Percentiles rank a stretch among this genome's conserved stretches.
These are phyloP conservation scores for Ceratocystis huliohia DNA, from an alignment of 2,329 filamentous ascomycete genomes.

Conservation along the genomic window DNA sequence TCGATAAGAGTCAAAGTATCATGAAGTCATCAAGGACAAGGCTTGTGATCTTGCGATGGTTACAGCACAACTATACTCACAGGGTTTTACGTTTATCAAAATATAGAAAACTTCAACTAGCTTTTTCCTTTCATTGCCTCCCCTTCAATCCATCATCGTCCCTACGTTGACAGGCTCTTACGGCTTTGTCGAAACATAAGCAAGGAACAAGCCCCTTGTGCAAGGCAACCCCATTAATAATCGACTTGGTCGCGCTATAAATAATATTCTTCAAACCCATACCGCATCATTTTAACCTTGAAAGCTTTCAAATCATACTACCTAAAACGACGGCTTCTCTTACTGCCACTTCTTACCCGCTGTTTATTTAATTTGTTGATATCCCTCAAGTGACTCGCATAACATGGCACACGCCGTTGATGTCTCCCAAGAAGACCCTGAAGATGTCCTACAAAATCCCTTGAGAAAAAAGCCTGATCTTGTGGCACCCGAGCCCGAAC, in stretches of 20 bases:
- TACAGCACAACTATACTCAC: too few relatives aligned
- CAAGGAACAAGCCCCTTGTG: neutral
- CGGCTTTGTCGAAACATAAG: too few relatives aligned
- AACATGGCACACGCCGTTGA: conserved; percentile 73
- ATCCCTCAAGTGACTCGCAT: neutral
- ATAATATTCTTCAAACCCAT: neutral
- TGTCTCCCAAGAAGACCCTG: conserved; percentile 40
- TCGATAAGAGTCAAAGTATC: neutral
- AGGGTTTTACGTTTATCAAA: neutral
- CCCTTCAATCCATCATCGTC: too few relatives aligned
- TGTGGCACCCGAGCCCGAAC: conserved; percentile 89
- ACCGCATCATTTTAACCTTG: too few relatives aligned
- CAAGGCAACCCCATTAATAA: conserved; percentile 12
- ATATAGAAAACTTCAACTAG: neutral
- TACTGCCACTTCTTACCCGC: neutral
- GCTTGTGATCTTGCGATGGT: neutral
- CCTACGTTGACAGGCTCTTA: too few relatives aligned
- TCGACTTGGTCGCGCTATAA: neutral
- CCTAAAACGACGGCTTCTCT: neutral
- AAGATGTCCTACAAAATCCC: conserved; percentile 62
- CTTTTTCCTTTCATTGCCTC: neutral
- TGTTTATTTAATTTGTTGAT: neutral
- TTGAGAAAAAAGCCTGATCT: conserved; percentile 63
- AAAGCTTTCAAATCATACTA: too few relatives aligned
- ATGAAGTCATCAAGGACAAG: conserved; percentile 10